These are phyloP conservation scores for Umbelopsis sp. DNA, from an alignment of 371 early-diverging fungal species.

Conservation along the genomic window DNA sequence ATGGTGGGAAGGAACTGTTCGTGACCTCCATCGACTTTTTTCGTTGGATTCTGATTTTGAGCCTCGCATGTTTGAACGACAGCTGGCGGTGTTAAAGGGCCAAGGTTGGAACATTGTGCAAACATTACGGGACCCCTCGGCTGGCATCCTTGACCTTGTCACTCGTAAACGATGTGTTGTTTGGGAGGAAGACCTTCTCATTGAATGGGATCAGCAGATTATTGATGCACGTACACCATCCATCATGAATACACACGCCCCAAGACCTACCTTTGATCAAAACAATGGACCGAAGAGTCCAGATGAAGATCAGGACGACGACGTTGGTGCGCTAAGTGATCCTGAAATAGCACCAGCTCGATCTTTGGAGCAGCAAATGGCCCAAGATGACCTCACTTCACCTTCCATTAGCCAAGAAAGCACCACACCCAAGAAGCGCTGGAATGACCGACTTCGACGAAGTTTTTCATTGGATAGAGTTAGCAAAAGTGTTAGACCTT, in stretches of 20 bases:
- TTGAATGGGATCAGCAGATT: slow-evolving; percentile 41
- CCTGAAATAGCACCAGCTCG: not conserved
- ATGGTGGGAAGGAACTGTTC: slow-evolving; percentile 83
- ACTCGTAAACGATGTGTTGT: slow-evolving; percentile 55
- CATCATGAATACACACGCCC: not conserved
- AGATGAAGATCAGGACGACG: slow-evolving; percentile 17
- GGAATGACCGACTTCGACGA: slow-evolving; percentile 11
- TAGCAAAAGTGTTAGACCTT: not conserved
- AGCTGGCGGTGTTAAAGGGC: slow-evolving; percentile 85
- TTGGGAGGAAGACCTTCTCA: slow-evolving; percentile 56
- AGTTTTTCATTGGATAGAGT: not conserved
- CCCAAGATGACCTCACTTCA: not conserved
- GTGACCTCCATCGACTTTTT: slow-evolving; percentile 68
- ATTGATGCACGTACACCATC: slow-evolving; percentile 25
- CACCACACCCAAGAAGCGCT: not conserved
- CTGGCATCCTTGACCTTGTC: slow-evolving; percentile 64
- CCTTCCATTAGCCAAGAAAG: not conserved
- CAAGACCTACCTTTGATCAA: not conserved
- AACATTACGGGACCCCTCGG: slow-evolving; percentile 58
- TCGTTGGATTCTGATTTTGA: slow-evolving; percentile 76
- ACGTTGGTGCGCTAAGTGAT: not conserved
- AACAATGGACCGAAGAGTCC: slow-evolving; percentile 20
- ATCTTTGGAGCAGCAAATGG: not conserved
- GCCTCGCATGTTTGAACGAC: slow-evolving; percentile 78
- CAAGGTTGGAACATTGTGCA: slow-evolving; percentile 86